These are phyloP conservation scores for Berberis vulgaris DNA, from an alignment of 164 flowering plant genomes.

Conservation along the genomic window DNA sequence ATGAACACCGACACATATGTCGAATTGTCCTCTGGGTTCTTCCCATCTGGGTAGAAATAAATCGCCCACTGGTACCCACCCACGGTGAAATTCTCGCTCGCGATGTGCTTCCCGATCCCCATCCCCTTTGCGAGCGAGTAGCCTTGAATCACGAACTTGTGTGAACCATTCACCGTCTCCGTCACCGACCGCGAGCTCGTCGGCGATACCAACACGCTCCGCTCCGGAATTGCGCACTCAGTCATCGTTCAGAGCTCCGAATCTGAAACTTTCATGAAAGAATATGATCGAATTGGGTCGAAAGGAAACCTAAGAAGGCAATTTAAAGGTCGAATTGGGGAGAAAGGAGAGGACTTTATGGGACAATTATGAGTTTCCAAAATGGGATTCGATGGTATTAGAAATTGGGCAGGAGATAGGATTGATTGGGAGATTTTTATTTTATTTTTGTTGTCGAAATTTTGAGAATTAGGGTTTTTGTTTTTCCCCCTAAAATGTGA, in stretches of 20 bases:
- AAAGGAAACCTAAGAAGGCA: neutral
- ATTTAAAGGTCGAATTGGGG: neutral
- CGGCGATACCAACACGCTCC: neutral
- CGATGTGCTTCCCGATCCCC: slow-evolving; percentile 76
- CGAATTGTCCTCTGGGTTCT: slow-evolving; percentile 74
- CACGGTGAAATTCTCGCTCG: slow-evolving; percentile 76
- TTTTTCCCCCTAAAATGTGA: neutral
- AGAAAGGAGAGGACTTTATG: neutral
- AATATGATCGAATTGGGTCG: neutral
- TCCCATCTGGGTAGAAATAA: slow-evolving; percentile 86
- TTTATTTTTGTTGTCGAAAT: too few relatives aligned
- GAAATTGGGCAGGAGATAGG: neutral
- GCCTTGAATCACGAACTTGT: slow-evolving; percentile 71
- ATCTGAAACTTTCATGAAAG: neutral
- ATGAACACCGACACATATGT: slow-evolving; percentile 76
- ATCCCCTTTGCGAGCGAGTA: slow-evolving; percentile 72
- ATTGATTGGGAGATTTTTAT: too few relatives aligned
- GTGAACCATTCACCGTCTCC: slow-evolving; percentile 73
- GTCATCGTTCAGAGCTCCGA: neutral
- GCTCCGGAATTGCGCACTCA: neutral
- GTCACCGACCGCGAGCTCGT: slow-evolving; percentile 30
- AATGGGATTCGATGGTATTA: too few relatives aligned
- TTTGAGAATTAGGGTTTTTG: neutral
- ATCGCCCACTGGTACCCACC: slow-evolving; percentile 91
- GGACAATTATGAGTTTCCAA: neutral